These are phyloP conservation scores for Syzygium malaccense DNA, from an alignment of 441 rosid species.

Conservation along the genomic window DNA sequence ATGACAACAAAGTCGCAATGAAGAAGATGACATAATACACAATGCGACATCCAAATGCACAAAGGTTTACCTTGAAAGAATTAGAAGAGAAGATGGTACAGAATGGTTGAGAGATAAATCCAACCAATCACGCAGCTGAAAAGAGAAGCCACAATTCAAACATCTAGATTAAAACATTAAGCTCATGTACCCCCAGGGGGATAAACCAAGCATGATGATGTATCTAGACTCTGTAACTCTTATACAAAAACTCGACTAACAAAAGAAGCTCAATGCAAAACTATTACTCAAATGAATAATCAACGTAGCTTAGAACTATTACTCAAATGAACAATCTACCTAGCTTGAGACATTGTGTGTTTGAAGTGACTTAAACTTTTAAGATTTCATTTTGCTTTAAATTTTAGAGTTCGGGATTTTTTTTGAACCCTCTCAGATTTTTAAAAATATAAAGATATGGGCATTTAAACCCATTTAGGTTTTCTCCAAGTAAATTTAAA, in stretches of 20 bases:
- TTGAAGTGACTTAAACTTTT: neutral
- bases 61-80: constrained; percentile 52
- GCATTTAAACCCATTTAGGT: neutral
- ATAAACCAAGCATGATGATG: neutral
- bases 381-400: neutral
- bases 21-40: constrained; percentile 2
- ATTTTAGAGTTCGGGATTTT: neutral
- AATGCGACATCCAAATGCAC: neutral
- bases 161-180: neutral
- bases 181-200: neutral
- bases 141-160: constrained; percentile 11
- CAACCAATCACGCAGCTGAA: constrained; percentile 63
- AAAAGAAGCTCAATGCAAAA: neutral
- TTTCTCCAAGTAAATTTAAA: neutral
- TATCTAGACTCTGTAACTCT: neutral
- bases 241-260: neutral
- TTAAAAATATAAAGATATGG: neutral
- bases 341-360: neutral
- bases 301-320: neutral
- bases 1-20: neutral
- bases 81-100: constrained; percentile 64
- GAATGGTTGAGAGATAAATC: constrained; percentile 67
- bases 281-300: neutral
- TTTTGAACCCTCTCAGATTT: neutral
- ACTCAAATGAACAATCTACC: neutral